Conservation (phyloP, 345 rosid species). For the Conringia planisiliqua region DNA sequence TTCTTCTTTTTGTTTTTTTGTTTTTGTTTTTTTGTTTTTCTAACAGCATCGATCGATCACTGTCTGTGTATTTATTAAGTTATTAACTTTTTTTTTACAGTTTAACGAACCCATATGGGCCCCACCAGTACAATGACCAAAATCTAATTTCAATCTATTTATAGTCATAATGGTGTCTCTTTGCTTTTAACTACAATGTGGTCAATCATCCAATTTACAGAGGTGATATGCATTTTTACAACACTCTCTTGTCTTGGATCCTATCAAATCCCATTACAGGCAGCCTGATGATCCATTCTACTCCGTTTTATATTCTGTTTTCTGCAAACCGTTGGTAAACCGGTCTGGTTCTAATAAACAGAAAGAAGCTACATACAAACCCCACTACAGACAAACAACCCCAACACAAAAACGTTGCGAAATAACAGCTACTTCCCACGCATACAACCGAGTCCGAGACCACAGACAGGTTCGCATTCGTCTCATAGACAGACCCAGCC, state of each 20-base stretch:
- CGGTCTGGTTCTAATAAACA: constrained; percentile 71
- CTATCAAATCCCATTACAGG: neutral
- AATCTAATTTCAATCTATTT: too few species aligned
- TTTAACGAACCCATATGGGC: too few species aligned
- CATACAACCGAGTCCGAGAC: constrained; percentile 42
- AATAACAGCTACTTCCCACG: constrained; percentile 76
- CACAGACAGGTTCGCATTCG: constrained; percentile 30
- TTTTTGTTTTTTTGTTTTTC: too few species aligned
- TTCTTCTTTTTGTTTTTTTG: neutral
- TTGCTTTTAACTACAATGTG: too few species aligned
- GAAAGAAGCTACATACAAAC: constrained; percentile 51
- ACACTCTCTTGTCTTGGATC: neutral
- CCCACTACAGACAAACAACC: constrained; percentile 74
- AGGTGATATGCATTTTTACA: neutral
- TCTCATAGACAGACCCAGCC: constrained; percentile 70
- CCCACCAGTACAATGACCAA: too few species aligned
- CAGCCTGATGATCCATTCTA: neutral
- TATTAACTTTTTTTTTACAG: too few species aligned
- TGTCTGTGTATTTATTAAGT: too few species aligned
- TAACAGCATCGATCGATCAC: too few species aligned
- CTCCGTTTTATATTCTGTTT: constrained; percentile 26
- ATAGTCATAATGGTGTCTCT: too few species aligned
- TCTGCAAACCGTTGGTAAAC: constrained; percentile 69
- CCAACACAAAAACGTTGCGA: constrained; percentile 73
- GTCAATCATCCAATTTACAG: too few species aligned